Base-by-base conservation (phyloP, 1,284 basidiomycete species). In the Marasmius tenuissimus region DNA sequence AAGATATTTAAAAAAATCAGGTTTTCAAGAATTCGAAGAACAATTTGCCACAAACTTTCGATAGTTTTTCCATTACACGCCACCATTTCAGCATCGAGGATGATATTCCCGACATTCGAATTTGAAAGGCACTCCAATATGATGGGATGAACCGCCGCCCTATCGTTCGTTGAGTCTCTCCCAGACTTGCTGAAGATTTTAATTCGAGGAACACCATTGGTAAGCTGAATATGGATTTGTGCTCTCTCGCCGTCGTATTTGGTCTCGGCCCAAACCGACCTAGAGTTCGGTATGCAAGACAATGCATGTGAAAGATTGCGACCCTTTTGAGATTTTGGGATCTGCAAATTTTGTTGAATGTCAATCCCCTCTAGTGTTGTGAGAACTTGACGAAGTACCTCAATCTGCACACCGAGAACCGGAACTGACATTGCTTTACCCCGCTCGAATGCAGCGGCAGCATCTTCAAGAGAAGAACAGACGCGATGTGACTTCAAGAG, bases 191-290 rank as follows among this genome's bases (percentile, higher is more conserved):
- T 94, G 71, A 89, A 94, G 42, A 96, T 92, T 1, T 76, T 86
- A 61, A 96, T 88, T 10, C 75, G 75, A 1, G 83, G 75, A 3
- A 68, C 63, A 0, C 72, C 71, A 5, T 76, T 72, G 3, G 69
- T 68, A 4, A 88, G 69, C 65, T 88, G 78, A 27, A 94, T 82
- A 69, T 97, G 94, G 34, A 96, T 93, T 70, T 97, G 94, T 61
- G 86, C 91, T 69, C 93, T 82, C 72, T 96, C 94, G 6, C 94
- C 94, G 64, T 96, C 94, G 71, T 95, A 94, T 73, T 97, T 96
- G 1, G 87, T 93, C 75, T 97, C 94, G 0, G 88, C 92, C 85
- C 89, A 95, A 2, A 94, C 76, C 53, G 70, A 74, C 5, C 78
- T 69, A 0, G 81, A 76, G 1, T 72, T 63, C 11, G 69, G 66